Percentiles rank a stretch among this genome's conserved stretches.
These are phyloP conservation scores for Trichoderma sp. DNA, from an alignment of 2,329 filamentous ascomycete species.

Conservation along the genomic window DNA sequence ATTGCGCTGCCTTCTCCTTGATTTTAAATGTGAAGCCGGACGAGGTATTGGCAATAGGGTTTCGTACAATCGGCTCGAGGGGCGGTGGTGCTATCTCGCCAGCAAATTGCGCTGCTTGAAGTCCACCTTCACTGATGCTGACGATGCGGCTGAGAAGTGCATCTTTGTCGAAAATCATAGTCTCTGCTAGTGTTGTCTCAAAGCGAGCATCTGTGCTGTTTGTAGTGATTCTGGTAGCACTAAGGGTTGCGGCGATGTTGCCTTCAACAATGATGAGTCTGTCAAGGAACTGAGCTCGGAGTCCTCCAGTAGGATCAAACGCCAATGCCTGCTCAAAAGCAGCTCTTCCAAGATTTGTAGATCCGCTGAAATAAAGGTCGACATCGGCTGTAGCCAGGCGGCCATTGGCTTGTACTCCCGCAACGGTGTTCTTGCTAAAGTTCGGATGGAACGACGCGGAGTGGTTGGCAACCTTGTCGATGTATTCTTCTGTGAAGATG, in stretches of 20 bases:
- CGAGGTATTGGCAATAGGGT: background rate
- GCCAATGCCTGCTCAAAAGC: background rate
- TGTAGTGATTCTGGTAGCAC: background rate
- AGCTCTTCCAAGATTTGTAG: background rate
- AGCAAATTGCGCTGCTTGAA: background rate
- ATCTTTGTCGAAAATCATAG: conserved; percentile 3
- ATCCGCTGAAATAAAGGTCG: background rate
- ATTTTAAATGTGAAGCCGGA: background rate
- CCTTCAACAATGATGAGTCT: conserved; percentile 5
- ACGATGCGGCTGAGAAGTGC: conserved; percentile 1
- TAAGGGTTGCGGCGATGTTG: background rate
- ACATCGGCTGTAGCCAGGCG: background rate
- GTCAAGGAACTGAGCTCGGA: conserved; percentile 1
- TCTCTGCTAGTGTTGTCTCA: background rate
- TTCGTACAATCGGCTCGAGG: background rate
- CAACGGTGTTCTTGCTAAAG: background rate
- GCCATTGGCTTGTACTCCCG: background rate
- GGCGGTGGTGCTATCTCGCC: background rate
- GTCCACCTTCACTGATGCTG: background rate
- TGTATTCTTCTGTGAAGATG: background rate
- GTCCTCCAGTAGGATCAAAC: background rate
- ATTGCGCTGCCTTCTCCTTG: conserved; percentile 4
- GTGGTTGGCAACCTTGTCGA: background rate
- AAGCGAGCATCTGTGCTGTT: background rate
- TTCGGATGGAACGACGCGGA: background rate